Percentiles rank a stretch among this genome's conserved stretches.
Conservation (phyloP, 345 rosid species). For the Euphorbia pulcherrima region DNA sequence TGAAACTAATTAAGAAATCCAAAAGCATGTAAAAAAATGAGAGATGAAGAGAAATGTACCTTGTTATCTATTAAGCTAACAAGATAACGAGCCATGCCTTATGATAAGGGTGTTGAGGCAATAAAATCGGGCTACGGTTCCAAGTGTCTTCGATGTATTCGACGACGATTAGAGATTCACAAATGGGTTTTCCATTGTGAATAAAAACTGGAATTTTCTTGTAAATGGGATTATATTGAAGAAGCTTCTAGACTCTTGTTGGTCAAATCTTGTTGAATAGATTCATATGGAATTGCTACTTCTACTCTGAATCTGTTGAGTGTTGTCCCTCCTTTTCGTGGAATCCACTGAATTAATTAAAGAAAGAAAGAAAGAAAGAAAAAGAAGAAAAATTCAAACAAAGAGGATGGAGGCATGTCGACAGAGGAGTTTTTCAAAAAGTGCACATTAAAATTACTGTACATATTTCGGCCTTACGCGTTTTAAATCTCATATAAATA, state of each 20-base stretch:
- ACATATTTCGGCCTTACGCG: too few species aligned
- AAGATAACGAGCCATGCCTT: constrained; percentile 3
- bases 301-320: too few species aligned
- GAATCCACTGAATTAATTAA: too few species aligned
- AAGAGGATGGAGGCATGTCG: too few species aligned
- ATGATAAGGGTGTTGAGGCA: constrained; percentile 11
- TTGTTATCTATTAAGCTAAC: constrained; percentile 1
- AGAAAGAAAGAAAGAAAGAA: too few species aligned
- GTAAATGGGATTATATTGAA: not conserved
- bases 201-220: constrained; percentile 6
- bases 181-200: constrained; percentile 4
- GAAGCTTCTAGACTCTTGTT: constrained; percentile 4
- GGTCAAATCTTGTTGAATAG: constrained; percentile 16
- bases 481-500: too few species aligned
- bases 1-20: not conserved
- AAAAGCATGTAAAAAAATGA: too few species aligned
- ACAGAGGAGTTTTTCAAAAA: too few species aligned
- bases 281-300: constrained; percentile 20
- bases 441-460: too few species aligned
- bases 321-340: too few species aligned
- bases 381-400: too few species aligned
- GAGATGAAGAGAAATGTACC: not conserved
- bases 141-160: constrained; percentile 12
- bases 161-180: not conserved
- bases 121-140: constrained; percentile 2